Evolutionary conservation across 306 rosid species (phyloP).

Genomic region (Cucurbita pepo): DNA sequence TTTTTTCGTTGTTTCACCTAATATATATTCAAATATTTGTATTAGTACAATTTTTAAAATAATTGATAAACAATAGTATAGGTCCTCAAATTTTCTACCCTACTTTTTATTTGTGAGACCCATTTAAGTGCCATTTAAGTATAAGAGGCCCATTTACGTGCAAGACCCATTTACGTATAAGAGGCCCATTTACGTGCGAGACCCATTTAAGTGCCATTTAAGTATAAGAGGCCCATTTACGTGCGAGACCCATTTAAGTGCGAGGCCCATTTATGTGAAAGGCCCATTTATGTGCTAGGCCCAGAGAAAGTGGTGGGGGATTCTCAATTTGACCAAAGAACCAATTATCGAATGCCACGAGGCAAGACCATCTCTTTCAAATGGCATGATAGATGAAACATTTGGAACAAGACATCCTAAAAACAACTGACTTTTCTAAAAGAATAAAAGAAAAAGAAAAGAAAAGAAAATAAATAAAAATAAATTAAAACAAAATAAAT

Average conservation of each 20-base stretch:
- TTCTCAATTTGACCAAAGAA: background rate
- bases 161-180: no score
- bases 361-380: background rate
- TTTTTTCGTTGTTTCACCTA: no score
- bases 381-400: background rate
- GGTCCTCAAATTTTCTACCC: no score
- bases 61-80: no score
- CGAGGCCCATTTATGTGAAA: no score
- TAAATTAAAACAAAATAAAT: background rate
- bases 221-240: no score
- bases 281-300: background rate
- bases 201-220: background rate
- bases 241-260: no score
- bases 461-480: background rate
- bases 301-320: background rate
- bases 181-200: no score
- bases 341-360: conserved; percentile 4
- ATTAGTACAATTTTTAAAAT: no score
- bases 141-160: no score
- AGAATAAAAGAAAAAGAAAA: background rate
- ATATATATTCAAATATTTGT: no score
- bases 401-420: conserved; percentile 7
- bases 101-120: no score
- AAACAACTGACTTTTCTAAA: background rate
- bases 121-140: background rate